phyloP scores from a whole-genome alignment of 768 basidiomycete species.

The Daedaleopsis nitida region DNA sequence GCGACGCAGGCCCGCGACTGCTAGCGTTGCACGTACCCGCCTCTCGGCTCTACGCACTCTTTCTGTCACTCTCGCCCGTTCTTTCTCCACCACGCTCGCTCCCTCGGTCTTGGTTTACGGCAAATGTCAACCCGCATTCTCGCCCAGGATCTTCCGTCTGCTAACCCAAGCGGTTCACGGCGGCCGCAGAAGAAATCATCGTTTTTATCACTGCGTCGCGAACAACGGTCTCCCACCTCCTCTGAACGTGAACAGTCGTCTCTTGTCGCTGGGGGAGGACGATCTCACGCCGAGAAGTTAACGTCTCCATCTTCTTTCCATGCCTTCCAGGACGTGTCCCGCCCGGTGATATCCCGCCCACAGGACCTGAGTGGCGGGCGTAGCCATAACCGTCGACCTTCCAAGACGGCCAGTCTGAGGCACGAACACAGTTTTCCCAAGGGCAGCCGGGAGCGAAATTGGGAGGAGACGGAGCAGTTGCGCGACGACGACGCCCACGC shows the following conservation, averaged over 20 bases:
- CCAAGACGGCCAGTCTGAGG: constrained; percentile 21
- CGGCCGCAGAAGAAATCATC: constrained; percentile 57
- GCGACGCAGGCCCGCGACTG: constrained; percentile 21
- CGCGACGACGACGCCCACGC: constrained; percentile 5
- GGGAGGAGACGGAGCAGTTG: constrained; percentile 5
- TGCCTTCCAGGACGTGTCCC: constrained; percentile 22
- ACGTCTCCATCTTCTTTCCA: constrained; percentile 25
- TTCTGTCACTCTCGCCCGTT: constrained; percentile 13
- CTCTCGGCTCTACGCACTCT: constrained; percentile 12
- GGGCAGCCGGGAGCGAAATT: constrained; percentile 7
- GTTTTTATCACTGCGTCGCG: constrained; percentile 50
- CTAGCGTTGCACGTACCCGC: constrained; percentile 2
- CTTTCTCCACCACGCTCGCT: constrained; percentile 25
- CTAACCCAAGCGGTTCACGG: constrained; percentile 33
- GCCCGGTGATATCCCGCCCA: constrained; percentile 22
- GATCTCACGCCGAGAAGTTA: constrained; percentile 18
- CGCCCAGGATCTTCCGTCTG: constrained; percentile 11
- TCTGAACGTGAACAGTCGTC: background rate
- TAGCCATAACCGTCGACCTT: constrained; percentile 19
- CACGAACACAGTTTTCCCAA: constrained; percentile 18
- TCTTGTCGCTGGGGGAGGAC: constrained; percentile 6
- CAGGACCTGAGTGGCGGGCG: constrained; percentile 12
- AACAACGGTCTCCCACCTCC: constrained; percentile 22
- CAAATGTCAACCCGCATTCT: constrained; percentile 17
- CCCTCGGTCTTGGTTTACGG: constrained; percentile 4